Base-by-base conservation (phyloP, 1,284 basidiomycete genomes). In the Cerioporus squamosus region DNA sequence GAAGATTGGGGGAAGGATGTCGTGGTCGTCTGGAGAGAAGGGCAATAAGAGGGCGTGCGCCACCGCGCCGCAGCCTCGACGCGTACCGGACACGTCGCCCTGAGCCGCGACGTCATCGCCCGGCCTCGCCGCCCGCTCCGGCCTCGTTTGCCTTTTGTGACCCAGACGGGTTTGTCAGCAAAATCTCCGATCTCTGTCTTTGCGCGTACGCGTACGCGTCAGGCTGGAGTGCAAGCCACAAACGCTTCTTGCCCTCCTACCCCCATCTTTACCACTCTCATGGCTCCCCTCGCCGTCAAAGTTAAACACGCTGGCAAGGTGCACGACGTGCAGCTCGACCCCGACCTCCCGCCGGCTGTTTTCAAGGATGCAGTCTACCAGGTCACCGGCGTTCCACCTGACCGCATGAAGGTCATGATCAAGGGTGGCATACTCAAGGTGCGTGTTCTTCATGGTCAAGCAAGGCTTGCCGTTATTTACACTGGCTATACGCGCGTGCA, bases 351-450 rank as follows among this genome's bases (percentile, higher is more conserved):
- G 6, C 84, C 90, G 7, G 72, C 79, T 9, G 83, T 77, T 2
- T 97, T 97, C 83, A 97, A 97, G 74, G 84, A 94, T 67, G 79
- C 85, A 2, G 83, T 98, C 46, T 91, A 93, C 68, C 82, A 89
- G 56, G 78, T 82, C 43, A 98, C 95, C 0, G 94, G 94, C 10
- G 90, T 98, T 4, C 94, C 95, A 12, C 74, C 85, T 50, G 94
- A 96, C 68, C 83, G 95, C 49, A 96, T 97, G 91, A 99, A 98
- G 76, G 91, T 98, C 63, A 96, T 98, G 92, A 82, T 97, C 72
- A 98, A 97, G 73, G 93, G 93, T 48, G 93, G 93, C n/a, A 83
- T 94, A 66, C 83, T 97, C 72, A 95, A 94, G 84, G 92, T 90
- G 53, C 20, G 70, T 38, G 5, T 42, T 62, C 15, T 44, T 15